Conservation (phyloP, 345 rosid species). For the Barbarea vulgaris region DNA sequence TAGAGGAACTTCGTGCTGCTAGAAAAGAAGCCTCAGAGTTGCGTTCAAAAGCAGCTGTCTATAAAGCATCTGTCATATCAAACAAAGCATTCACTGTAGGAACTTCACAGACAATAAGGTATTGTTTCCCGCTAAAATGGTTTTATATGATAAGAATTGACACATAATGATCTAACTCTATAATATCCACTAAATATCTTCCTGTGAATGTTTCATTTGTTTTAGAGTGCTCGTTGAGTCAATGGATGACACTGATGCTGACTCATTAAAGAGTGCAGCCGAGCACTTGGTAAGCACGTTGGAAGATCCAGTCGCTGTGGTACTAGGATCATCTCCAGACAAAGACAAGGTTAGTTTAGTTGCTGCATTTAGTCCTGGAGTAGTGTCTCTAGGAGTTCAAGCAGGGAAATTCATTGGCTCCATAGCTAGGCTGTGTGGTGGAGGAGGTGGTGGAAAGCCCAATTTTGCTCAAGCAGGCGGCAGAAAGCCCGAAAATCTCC, state of each 20-base stretch:
- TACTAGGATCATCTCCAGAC: conserved; percentile 82
- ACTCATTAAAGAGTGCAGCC: conserved; percentile 82
- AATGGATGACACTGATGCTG: conserved; percentile 83
- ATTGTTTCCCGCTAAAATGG: neutral
- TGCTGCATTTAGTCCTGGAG: conserved; percentile 79
- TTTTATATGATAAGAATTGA: neutral
- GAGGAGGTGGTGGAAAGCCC: conserved; percentile 96
- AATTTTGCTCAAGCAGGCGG: conserved; percentile 98
- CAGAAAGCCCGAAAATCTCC: conserved; percentile 74
- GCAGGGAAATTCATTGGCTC: conserved; percentile 92
- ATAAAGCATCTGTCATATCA: conserved; percentile 67
- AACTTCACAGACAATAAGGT: conserved; percentile 63
- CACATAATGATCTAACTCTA: neutral
- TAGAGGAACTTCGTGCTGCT: conserved; percentile 69
- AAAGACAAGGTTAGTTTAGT: conserved; percentile 92
- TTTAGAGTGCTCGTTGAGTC: conserved; percentile 80
- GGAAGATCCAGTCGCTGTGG: conserved; percentile 78
- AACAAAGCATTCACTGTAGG: conserved; percentile 70
- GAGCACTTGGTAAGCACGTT: conserved; percentile 66
- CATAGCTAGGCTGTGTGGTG: conserved; percentile 82
- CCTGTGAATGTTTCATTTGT: conserved; percentile 13
- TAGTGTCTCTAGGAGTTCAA: conserved; percentile 72
- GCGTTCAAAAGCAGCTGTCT: conserved; percentile 78
- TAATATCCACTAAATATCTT: no score
- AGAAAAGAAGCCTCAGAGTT: conserved; percentile 73